phyloP scores from a whole-genome alignment of 352 stramenopile genomes.

The Phytophthora megakarya region DNA sequence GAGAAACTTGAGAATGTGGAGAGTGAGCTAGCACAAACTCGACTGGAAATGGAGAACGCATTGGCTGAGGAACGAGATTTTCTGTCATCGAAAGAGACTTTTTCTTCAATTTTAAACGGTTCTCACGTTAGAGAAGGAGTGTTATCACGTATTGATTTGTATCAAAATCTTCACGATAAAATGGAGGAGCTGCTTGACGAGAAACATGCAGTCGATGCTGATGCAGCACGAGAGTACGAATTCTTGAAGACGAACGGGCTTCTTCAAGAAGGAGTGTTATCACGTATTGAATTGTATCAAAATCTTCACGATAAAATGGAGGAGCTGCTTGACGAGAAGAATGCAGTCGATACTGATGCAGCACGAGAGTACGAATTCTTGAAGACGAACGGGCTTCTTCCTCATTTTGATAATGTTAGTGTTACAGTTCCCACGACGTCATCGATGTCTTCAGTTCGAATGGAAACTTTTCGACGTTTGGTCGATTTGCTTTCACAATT shows the following conservation, averaged over 20 bases:
- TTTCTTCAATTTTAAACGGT: slow-evolving; percentile 14
- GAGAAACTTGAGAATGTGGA: slow-evolving; percentile 21
- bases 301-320: slow-evolving; percentile 24
- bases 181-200: slow-evolving; percentile 15
- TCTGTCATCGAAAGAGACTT: slow-evolving; percentile 15
- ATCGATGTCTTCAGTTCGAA: slow-evolving; percentile 23
- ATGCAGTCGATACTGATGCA: slow-evolving; percentile 4
- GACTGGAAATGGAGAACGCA: slow-evolving; percentile 11
- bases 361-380: slow-evolving; percentile 27
- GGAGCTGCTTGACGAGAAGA: slow-evolving; percentile 18
- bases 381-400: slow-evolving; percentile 10
- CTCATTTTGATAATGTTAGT: neutral
- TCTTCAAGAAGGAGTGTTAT: slow-evolving; percentile 3
- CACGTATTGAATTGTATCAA: slow-evolving; percentile 25
- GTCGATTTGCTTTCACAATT: slow-evolving; percentile 6
- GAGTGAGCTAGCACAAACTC: slow-evolving; percentile 16
- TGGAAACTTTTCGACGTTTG: slow-evolving; percentile 28
- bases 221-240: slow-evolving; percentile 13
- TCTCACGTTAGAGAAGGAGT: neutral
- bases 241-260: slow-evolving; percentile 28
- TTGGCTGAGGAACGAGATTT: slow-evolving; percentile 27
- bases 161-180: slow-evolving; percentile 27
- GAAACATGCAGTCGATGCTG: slow-evolving; percentile 10
- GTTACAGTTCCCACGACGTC: neutral
- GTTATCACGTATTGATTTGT: slow-evolving; percentile 25